phyloP scores from a whole-genome alignment of 1,284 basidiomycete species.

The Cryptococcus sp. region DNA sequence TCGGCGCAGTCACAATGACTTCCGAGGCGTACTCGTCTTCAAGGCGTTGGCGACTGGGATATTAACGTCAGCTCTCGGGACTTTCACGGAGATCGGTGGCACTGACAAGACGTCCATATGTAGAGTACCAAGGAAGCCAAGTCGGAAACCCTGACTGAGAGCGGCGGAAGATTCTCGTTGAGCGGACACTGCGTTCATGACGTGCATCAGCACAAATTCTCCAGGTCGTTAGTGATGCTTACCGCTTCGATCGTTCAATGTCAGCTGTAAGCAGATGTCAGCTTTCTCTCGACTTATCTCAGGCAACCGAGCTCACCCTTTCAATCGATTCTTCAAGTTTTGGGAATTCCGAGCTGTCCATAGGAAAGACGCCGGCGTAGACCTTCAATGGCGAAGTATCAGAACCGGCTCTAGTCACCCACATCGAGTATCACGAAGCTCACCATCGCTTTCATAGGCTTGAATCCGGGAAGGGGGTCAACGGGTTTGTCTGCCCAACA shows the following conservation, averaged over 20 bases:
- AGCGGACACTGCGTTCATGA: constrained; percentile 88
- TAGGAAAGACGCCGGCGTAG: constrained; percentile 92
- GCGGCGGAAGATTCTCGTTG: constrained; percentile 91
- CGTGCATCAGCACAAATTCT: constrained; percentile 67
- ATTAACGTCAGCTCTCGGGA: neutral
- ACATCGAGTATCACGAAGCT: constrained; percentile 3
- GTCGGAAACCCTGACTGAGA: constrained; percentile 89
- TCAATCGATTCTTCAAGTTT: constrained; percentile 96
- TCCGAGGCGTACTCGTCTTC: constrained; percentile 95
- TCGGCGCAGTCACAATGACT: constrained; percentile 88
- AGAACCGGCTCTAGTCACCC: neutral
- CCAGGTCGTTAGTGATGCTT: constrained; percentile 5
- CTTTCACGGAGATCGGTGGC: neutral
- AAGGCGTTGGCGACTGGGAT: constrained; percentile 69
- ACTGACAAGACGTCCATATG: constrained; percentile 83
- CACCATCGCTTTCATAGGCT: constrained; percentile 92
- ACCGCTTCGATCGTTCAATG: constrained; percentile 49
- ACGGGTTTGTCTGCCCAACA: constrained; percentile 74
- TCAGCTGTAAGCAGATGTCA: constrained; percentile 33
- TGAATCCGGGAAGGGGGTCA: constrained; percentile 87
- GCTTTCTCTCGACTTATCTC: neutral
- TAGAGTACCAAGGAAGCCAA: constrained; percentile 93
- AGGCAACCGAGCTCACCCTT: constrained; percentile 60
- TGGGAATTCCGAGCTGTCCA: constrained; percentile 86
- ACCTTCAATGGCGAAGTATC: constrained; percentile 60